Evolutionary conservation across 441 rosid genomes (phyloP).

Genomic region (Gossypium trilobum): DNA sequence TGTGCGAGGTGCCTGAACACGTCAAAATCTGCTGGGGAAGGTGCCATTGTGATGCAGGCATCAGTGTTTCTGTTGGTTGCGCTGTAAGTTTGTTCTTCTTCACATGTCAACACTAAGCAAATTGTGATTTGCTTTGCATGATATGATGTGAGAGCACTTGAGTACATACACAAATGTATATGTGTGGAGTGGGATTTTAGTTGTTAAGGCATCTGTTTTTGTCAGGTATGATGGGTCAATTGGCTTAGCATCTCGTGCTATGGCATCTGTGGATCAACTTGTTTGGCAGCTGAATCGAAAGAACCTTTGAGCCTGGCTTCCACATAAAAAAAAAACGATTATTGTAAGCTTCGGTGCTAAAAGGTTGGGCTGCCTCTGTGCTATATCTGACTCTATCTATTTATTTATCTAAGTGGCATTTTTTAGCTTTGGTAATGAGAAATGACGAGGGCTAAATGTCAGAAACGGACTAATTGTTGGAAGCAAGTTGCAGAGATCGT

Average conservation of each 20-base stretch:
- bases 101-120: background rate
- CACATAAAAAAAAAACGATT: background rate
- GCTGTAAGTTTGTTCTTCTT: constrained; percentile 37
- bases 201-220: background rate
- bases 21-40: constrained; percentile 63
- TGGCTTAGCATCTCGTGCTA: constrained; percentile 63
- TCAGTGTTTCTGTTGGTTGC: constrained; percentile 54
- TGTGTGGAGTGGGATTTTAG: background rate
- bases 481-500: background rate
- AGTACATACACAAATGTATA: background rate
- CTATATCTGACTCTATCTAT: background rate
- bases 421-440: background rate
- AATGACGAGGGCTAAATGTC: background rate
- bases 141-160: background rate
- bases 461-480: background rate
- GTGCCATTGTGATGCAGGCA: constrained; percentile 67
- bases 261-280: constrained; percentile 66
- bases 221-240: constrained; percentile 73
- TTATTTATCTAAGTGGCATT: background rate
- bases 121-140: background rate
- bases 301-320: constrained; percentile 32
- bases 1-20: constrained; percentile 67
- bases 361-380: background rate
- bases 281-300: constrained; percentile 46
- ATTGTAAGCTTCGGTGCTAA: background rate